Conservation (phyloP, 257 asterid genomes). For the Leonotis leonurus region DNA sequence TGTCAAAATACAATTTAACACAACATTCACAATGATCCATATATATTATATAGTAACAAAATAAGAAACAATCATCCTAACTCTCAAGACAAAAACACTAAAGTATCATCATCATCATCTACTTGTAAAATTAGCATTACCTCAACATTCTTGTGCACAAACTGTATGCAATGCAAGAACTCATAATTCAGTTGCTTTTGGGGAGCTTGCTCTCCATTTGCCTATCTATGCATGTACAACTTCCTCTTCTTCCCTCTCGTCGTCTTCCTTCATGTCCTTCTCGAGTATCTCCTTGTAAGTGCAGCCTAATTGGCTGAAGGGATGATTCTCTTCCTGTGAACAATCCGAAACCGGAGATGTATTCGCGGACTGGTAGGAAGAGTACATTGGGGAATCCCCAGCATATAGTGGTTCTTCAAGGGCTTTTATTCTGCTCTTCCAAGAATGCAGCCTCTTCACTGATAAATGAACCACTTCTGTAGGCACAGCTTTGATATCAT, state of each 20-base stretch:
- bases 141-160: background rate
- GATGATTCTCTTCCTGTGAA: constrained; percentile 15
- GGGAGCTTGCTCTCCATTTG: background rate
- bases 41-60: background rate
- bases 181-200: background rate
- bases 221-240: background rate
- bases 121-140: background rate
- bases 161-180: background rate
- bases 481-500: background rate
- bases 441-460: constrained; percentile 15
- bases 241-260: constrained; percentile 1
- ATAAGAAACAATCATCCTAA: background rate
- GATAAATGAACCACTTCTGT: background rate
- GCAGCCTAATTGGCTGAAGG: constrained; percentile 9
- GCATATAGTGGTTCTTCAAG: constrained; percentile 19
- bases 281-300: constrained; percentile 46
- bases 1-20: background rate
- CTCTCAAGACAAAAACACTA: background rate
- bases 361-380: constrained; percentile 19
- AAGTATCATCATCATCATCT: background rate
- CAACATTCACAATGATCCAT: too few species aligned
- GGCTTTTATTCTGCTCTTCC: constrained; percentile 18
- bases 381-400: constrained; percentile 19
- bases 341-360: constrained; percentile 27
- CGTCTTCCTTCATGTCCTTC: constrained; percentile 22